phyloP scores from a whole-genome alignment of 352 stramenopile genomes.

The Globisporangium splendens region DNA sequence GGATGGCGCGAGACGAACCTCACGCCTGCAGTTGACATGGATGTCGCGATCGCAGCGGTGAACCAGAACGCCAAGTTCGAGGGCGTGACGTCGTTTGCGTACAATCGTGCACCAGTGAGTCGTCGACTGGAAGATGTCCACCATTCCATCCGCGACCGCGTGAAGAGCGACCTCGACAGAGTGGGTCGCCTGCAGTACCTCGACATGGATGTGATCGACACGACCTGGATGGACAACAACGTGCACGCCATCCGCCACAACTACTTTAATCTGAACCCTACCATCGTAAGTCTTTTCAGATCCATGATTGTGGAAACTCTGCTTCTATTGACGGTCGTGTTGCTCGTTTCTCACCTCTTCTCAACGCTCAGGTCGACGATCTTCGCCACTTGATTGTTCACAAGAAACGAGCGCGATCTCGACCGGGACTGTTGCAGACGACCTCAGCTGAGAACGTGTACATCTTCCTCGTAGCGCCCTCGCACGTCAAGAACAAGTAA shows the following conservation, averaged over 20 bases:
- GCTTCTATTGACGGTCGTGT: too few species aligned
- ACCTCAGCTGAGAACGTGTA: constrained; percentile 64
- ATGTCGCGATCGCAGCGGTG: constrained; percentile 44
- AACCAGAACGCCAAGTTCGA: constrained; percentile 55
- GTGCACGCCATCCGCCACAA: constrained; percentile 63
- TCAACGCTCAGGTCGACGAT: constrained; percentile 42
- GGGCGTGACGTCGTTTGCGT: constrained; percentile 50
- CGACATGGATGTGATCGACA: constrained; percentile 76
- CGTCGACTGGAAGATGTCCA: constrained; percentile 4
- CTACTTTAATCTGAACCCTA: constrained; percentile 72
- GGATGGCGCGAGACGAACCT: constrained; percentile 43
- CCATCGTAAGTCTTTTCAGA: constrained; percentile 28
- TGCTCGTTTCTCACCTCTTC: too few species aligned
- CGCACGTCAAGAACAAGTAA: constrained; percentile 65
- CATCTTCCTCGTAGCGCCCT: constrained; percentile 71
- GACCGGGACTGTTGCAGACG: constrained; percentile 54
- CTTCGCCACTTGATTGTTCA: constrained; percentile 58
- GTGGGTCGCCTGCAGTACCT: constrained; percentile 25
- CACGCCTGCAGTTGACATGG: constrained; percentile 33
- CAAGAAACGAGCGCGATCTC: constrained; percentile 46
- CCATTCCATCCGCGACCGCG: constrained; percentile 14
- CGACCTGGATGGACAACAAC: constrained; percentile 76
- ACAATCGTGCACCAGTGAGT: constrained; percentile 29
- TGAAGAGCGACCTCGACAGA: constrained; percentile 5
- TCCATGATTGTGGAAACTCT: too few species aligned